These are phyloP conservation scores for Debaryomycetaceae sp. DNA, from an alignment of 1,139 yeast species.

Conservation along the genomic window DNA sequence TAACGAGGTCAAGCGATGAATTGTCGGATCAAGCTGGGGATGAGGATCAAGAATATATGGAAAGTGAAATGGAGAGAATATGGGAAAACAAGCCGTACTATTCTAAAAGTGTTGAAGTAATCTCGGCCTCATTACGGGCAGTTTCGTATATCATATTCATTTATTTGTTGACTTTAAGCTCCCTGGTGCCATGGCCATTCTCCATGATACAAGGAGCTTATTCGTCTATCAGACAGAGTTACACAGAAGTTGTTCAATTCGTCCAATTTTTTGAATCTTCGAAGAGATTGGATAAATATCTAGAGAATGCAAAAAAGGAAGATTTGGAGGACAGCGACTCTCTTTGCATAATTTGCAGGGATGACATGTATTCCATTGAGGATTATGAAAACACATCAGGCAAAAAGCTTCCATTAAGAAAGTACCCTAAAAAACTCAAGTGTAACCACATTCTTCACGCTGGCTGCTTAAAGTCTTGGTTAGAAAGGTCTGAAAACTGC, in stretches of 20 bases:
- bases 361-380: constrained; percentile 59
- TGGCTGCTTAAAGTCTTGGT: constrained; percentile 91
- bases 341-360: constrained; percentile 81
- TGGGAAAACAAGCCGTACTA: constrained; percentile 75
- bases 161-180: constrained; percentile 43
- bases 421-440: constrained; percentile 66
- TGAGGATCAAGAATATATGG: constrained; percentile 19
- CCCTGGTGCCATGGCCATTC: constrained; percentile 59
- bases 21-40: constrained; percentile 11
- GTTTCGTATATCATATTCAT: constrained; percentile 31
- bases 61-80: constrained; percentile 52
- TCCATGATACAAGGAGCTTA: constrained; percentile 68
- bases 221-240: constrained; percentile 48
- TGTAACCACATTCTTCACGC: constrained; percentile 90
- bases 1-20: constrained; percentile 5
- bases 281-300: constrained; percentile 59
- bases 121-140: constrained; percentile 41
- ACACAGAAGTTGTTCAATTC: constrained; percentile 51
- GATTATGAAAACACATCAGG: constrained; percentile 21
- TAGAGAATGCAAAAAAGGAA: constrained; percentile 56
- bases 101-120: constrained; percentile 56
- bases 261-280: constrained; percentile 58
- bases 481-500: constrained; percentile 86
- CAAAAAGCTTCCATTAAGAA: constrained; percentile 35
- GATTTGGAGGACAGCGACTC: constrained; percentile 62